Conservation (phyloP, 2,329 filamentous ascomycete genomes). For the Fusarium nanum region DNA sequence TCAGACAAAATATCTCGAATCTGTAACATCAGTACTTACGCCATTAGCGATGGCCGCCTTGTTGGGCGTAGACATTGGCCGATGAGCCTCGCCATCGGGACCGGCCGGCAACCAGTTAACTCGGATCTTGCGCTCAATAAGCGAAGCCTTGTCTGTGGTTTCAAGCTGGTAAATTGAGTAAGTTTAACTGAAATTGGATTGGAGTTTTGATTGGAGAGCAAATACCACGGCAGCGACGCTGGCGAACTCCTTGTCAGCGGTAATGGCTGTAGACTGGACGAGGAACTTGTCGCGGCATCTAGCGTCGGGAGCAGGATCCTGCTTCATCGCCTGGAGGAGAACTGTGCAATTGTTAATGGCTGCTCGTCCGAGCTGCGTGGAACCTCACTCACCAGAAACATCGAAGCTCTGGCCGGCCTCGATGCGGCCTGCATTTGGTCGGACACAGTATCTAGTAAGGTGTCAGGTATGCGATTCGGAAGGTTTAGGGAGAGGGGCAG, state of each 20-base stretch:
- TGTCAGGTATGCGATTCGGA: conserved; percentile 32
- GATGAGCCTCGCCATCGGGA: conserved; percentile 51
- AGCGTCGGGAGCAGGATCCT: conserved; percentile 85
- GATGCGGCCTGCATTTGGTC: conserved; percentile 96
- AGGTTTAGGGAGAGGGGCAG: conserved; percentile 27
- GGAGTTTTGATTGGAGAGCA: conserved; percentile 10
- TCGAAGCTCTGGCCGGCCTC: conserved; percentile 91
- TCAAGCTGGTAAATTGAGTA: conserved; percentile 70
- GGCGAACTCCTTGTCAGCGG: conserved; percentile 83
- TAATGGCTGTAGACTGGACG: conserved; percentile 89
- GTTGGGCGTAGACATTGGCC: conserved; percentile 54
- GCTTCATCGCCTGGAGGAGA: conserved; percentile 97
- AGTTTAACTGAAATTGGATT: conserved; percentile 1
- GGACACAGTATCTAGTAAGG: conserved; percentile 87
- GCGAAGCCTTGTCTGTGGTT: conserved; percentile 78
- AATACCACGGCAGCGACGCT: conserved; percentile 85
- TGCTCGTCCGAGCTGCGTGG: not conserved
- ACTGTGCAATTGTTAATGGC: conserved; percentile 64
- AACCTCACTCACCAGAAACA: conserved; percentile 78
- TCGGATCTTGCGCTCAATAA: conserved; percentile 96
- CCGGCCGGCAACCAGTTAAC: conserved; percentile 83
- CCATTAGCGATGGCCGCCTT: conserved; percentile 55
- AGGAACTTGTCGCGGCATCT: conserved; percentile 98
- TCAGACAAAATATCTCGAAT: conserved; percentile 19
- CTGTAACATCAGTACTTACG: conserved; percentile 50